Conservation (phyloP, 1,139 yeast genomes). For the Yamadazyma taylorii region DNA sequence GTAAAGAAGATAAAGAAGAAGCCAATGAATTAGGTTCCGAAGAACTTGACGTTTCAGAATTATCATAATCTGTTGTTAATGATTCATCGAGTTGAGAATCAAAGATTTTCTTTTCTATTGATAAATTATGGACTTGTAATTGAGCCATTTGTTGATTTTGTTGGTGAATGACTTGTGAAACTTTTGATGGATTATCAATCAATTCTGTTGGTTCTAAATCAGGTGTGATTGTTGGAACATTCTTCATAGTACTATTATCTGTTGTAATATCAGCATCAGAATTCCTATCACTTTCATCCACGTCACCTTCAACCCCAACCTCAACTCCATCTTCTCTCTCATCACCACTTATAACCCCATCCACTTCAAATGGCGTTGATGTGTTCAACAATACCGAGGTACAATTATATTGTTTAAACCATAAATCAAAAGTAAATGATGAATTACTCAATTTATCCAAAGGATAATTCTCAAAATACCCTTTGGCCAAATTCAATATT, state of each 20-base stretch:
- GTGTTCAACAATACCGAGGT: conserved; percentile 28
- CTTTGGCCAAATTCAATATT: conserved; percentile 36
- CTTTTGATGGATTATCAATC: conserved; percentile 8
- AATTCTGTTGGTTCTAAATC: no score
- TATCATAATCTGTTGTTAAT: conserved; percentile 17
- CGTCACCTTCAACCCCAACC: no score
- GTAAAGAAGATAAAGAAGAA: conserved; percentile 38
- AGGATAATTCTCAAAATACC: conserved; percentile 30
- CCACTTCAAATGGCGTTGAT: conserved; percentile 14
- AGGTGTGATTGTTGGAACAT: no score
- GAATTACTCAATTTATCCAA: conserved; percentile 24
- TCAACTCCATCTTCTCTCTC: background rate
- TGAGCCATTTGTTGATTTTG: conserved; percentile 36
- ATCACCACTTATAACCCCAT: background rate
- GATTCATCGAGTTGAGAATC: conserved; percentile 26
- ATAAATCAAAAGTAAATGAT: conserved; percentile 28
- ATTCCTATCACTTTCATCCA: no score
- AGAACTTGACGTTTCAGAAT: conserved; percentile 13
- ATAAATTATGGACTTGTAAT: conserved; percentile 23
- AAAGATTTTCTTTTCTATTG: conserved; percentile 20
- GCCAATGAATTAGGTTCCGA: conserved; percentile 33
- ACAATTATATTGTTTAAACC: conserved; percentile 36
- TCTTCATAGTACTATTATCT: background rate
- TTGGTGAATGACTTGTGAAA: conserved; percentile 18
- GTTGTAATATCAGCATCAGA: no score